Base-by-base conservation (phyloP, 148 eudicot genomes). In the Amaranthus hypochondriacus region DNA sequence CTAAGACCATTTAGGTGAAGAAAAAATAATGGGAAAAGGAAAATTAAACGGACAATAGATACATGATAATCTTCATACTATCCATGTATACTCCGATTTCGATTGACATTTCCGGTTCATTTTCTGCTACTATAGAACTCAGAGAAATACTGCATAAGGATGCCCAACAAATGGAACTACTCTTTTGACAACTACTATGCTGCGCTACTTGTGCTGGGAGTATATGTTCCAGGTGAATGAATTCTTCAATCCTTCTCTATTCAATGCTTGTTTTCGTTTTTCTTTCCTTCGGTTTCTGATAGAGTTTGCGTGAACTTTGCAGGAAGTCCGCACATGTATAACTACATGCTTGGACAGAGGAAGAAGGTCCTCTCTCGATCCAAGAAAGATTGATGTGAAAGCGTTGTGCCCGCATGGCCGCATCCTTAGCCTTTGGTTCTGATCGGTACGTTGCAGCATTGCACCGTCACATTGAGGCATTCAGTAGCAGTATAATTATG, bases 141-240 rank as follows among this genome's bases (percentile, higher is more conserved):
- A 15, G 97, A 79, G 54, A 84, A 84, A 67, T 95, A 82, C 78
- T 75, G 89, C 48, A 6, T 95, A 56, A 78, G 93, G 84, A 95
- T 95, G 99, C 99, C 99, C 44, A 95, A 92, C 90, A 87, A 76
- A 76, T 92, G 86, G 96, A 95, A 95, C 80, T 92, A 84, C 79
- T 78, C 92, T 14, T 95, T 92, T 49, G 97, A 95, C 78, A 90
- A 90, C 81, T 95, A 77, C 80, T 92, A 84, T 48, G 81, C 75
- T 58, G 93, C 89, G 46, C 54, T 95, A 62, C 68, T 85, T 73
- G 83, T 64, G 44, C 92, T 95, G 4, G 89, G 79, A 63, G 67
- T 83, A 8, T 95, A 95, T 28, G 89, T 92, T 68, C 99, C 99
- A 70, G 99, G 97, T 82, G 74, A 46, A 18, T 64, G 12, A 28